Evolutionary conservation across 2,329 filamentous ascomycete species (phyloP), one percentile per base, ranked within the genome.

Genomic region (Hypoxylon sp.): DNA sequence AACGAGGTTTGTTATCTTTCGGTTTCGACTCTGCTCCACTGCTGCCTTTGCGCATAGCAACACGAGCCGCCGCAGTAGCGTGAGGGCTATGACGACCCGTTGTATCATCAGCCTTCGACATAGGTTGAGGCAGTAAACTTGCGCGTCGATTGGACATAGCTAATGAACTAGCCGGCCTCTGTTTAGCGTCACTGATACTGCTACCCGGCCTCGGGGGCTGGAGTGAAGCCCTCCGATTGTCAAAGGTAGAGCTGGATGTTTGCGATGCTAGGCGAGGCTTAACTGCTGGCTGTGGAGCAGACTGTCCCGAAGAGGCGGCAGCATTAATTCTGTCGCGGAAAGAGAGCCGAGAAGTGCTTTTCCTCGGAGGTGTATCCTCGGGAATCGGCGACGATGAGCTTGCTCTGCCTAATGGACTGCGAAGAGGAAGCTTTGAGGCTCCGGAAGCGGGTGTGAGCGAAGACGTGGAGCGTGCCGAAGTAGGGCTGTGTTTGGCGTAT

Each of bases 151-250:
- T 62, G 79, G 82, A 19, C 2, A 80, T 78, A 6, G 87, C 85
- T 48, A 90, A 74, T 2, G 88, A 90, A 75, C 87, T 90, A 47
- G 84, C 85, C 10, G 89, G 84, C 31, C 88, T 83, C 44, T 75
- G 78, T 73, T 72, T 77, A 24, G 68, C 68, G 72, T 72, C 75
- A 60, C 67, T 75, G 13, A 76, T 74, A 8, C 70, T 68, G 31
- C 75, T 78, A 63, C 61, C 76, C 66, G 65, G 79, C 74, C 66
- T 82, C 15, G 81, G 79, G 2, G 86, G 85, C 60, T 89, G 86
- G 27, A 88, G 75, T 0, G 87, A 89, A 5, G 84, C 81, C 31
- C 87, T 84, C 19, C 88, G 83, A 59, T 80, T 84, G 44, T 79
- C 78, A 2, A 82, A 74, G 0, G 80, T 76, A 11, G 82, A 81